A percentile compares a stretch with the other conserved stretches of the same genome.
phyloP scores from a whole-genome alignment of 2,329 filamentous ascomycete species.

The Colletotrichum theobromicola region DNA sequence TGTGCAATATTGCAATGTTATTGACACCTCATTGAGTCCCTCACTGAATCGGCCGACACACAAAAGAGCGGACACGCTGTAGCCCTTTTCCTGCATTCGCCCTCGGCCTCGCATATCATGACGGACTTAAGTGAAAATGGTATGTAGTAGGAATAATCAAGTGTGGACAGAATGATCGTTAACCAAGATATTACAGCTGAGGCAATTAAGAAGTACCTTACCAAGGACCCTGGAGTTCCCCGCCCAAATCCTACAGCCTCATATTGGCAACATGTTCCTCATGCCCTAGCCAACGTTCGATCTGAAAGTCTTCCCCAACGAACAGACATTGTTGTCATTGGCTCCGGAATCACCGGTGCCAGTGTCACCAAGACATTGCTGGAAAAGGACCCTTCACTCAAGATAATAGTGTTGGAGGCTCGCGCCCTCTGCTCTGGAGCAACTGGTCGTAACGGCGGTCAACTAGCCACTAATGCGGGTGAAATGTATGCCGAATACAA shows the following conservation, averaged over 20 bases:
- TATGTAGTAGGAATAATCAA: neutral
- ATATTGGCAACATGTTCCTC: neutral
- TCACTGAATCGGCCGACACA: too few relatives aligned
- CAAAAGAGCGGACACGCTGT: too few relatives aligned
- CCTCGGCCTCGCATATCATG: too few relatives aligned
- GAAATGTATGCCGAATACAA: neutral
- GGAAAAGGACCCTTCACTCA: neutral
- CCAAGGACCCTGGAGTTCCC: neutral
- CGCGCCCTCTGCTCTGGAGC: conserved; percentile 1
- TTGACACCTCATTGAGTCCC: too few relatives aligned
- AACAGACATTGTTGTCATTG: neutral
- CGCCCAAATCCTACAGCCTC: neutral
- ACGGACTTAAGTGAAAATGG: neutral
- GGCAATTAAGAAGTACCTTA: neutral
- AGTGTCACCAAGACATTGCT: neutral
- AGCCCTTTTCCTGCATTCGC: too few relatives aligned
- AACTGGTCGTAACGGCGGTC: conserved; percentile 16
- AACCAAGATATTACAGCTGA: neutral
- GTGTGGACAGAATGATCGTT: neutral
- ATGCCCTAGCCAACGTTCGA: neutral
- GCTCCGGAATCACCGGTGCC: conserved; percentile 6
- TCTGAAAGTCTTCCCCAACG: neutral
- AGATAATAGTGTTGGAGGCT: conserved; percentile 8
- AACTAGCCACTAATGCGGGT: neutral
- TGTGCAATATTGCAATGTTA: too few relatives aligned